Percentiles rank a stretch among this genome's conserved stretches.
These are phyloP conservation scores for Endoconidiophora laricicola DNA, from an alignment of 2,329 filamentous ascomycete genomes.

Conservation along the genomic window DNA sequence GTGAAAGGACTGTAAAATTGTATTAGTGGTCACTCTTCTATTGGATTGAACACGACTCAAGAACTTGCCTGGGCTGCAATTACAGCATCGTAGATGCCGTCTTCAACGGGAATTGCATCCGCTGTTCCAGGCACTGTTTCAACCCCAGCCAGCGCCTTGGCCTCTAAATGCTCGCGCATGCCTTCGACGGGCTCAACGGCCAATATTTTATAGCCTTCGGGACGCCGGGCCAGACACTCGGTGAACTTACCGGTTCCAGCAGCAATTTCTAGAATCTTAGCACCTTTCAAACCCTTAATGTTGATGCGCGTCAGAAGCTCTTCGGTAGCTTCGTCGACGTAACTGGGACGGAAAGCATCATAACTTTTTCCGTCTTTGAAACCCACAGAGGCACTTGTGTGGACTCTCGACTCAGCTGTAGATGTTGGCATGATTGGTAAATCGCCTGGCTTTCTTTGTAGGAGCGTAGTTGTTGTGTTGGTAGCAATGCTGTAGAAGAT, in stretches of 20 bases:
- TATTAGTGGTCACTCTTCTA: not conserved
- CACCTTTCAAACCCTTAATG: conserved; percentile 28
- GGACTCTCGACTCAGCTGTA: conserved; percentile 25
- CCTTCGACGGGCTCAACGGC: conserved; percentile 47
- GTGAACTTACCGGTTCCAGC: conserved; percentile 59
- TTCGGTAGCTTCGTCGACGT: conserved; percentile 40
- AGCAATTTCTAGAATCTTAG: conserved; percentile 44
- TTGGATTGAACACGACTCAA: too few species aligned
- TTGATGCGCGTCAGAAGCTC: conserved; percentile 39
- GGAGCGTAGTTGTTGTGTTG: not conserved
- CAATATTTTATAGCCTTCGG: conserved; percentile 42
- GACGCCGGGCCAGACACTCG: conserved; percentile 38
- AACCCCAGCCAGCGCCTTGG: conserved; percentile 40
- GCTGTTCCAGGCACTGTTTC: conserved; percentile 41
- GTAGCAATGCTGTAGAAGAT: too few species aligned
- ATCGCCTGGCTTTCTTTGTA: conserved; percentile 11
- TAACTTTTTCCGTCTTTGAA: conserved; percentile 50
- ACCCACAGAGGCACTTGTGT: conserved; percentile 36
- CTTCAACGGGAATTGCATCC: conserved; percentile 35
- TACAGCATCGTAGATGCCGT: conserved; percentile 46
- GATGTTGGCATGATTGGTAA: too few species aligned
- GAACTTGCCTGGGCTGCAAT: conserved; percentile 48
- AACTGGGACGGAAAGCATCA: conserved; percentile 51
- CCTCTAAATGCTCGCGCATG: conserved; percentile 45
- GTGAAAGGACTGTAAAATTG: conserved; percentile 30